A percentile compares a stretch with the other conserved stretches of the same genome.
Conservation (phyloP, 352 stramenopile genomes). For the Pythium grandisporangium region DNA sequence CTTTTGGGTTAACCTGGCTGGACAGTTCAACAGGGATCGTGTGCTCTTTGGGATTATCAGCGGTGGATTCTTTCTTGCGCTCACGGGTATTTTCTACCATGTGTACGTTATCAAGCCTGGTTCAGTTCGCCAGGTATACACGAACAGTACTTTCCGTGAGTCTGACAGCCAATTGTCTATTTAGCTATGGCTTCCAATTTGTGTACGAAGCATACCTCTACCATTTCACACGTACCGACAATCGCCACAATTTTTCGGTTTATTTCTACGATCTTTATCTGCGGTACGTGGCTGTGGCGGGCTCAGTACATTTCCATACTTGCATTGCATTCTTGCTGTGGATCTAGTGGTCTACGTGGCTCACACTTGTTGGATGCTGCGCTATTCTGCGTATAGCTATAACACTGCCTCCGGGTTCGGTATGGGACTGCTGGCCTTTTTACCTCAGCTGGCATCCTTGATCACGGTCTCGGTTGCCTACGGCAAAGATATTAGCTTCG, state of each 20-base stretch:
- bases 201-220: conserved; percentile 97
- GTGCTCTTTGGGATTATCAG: conserved; percentile 87
- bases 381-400: conserved; percentile 39
- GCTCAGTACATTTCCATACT: background rate
- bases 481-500: conserved; percentile 87
- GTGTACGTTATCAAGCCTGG: too few relatives aligned
- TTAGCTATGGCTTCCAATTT: conserved; percentile 87
- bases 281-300: conserved; percentile 30
- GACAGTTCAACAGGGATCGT: conserved; percentile 57
- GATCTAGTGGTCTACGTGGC: too few relatives aligned
- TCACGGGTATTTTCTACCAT: conserved; percentile 82
- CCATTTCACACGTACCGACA: conserved; percentile 96
- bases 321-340: too few relatives aligned
- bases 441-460: conserved; percentile 74
- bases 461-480: conserved; percentile 63
- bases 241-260: conserved; percentile 99
- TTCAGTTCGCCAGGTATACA: too few relatives aligned
- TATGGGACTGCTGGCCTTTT: conserved; percentile 73
- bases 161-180: too few relatives aligned
- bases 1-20: conserved; percentile 36
- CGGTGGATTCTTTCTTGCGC: conserved; percentile 72
- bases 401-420: conserved; percentile 66
- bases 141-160: too few relatives aligned
- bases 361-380: too few relatives aligned
- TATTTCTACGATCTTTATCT: conserved; percentile 99